phyloP scores from a whole-genome alignment of 768 basidiomycete species.

The Mycena galopus region DNA sequence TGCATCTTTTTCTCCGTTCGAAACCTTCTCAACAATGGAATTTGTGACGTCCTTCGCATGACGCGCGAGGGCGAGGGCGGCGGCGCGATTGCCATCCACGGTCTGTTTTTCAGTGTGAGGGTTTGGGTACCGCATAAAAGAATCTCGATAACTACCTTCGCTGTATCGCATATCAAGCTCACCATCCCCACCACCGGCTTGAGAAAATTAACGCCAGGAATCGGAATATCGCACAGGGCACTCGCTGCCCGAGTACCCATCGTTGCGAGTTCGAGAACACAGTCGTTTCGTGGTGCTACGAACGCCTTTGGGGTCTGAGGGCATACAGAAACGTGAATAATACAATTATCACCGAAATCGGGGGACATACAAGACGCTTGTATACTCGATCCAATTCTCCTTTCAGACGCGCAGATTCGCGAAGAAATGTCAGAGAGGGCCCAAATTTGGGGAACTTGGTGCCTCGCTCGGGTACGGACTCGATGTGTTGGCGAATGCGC shows the following conservation, averaged over 20 bases:
- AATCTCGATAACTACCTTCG: background rate
- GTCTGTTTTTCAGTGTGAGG: background rate
- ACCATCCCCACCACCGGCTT: background rate
- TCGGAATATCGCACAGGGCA: background rate
- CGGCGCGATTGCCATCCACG: background rate
- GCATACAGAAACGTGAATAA: background rate
- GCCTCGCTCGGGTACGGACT: background rate
- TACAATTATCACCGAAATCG: background rate
- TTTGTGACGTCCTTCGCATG: background rate
- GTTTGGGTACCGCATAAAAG: background rate
- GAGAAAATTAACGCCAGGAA: background rate
- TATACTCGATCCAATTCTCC: background rate
- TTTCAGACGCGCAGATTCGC: background rate
- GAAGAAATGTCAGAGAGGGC: background rate
- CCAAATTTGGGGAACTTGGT: background rate
- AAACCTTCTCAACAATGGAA: background rate
- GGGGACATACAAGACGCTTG: background rate
- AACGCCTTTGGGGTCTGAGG: background rate
- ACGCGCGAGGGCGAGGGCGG: background rate
- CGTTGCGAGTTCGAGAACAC: background rate
- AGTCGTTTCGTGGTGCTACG: background rate
- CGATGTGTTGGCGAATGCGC: background rate
- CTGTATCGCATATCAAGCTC: slow-evolving; percentile 12
- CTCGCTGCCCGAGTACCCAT: background rate
- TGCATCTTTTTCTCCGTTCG: background rate